Base-by-base conservation (phyloP, 148 eudicot genomes). In the Silene latifolia region DNA sequence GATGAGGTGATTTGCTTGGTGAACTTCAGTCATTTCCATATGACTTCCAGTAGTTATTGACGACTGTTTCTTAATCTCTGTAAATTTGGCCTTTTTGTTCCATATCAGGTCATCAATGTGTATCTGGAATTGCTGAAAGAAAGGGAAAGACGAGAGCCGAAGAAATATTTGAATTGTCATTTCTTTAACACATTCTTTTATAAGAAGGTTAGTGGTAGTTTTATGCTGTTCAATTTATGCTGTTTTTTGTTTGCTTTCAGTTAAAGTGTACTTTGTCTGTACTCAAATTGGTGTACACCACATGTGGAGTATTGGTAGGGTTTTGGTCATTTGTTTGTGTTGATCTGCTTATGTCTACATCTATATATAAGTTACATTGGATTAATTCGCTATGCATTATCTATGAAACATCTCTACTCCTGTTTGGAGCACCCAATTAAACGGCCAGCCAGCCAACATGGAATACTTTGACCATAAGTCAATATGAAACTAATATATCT, bases 121-220 rank as follows among this genome's bases (percentile, higher is more conserved):
- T 95, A 92, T 80, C 84, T 95, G 56, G 97, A 88, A 74, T 80
- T 95, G 73, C 78, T 95, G 82, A 95, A 95, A 83, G 99, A 92
- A 79, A 88, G 99, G 84, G 99, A 95, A 83, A 88, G 76, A 76
- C 89, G 96, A 83, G 98, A 90, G 72, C 98, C 98, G 5, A 59
- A 87, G 73, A 90, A 84, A 82, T 95, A 87, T 73, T 79, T 95
- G 84, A 92, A 86, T 73, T 95, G 99, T 75, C 99, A 95, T 86
- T 95, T 95, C 87, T 92, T 95, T 81, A 95, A 85, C 77, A 95
- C 98, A 13, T 95, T 95, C 83, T 95, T 95, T 73, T 95, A 95
- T 78, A 95, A 92, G 77, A 95, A 89, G 98, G 99, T 95, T 73
- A 44, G 96, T 80, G 13, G 62, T 78, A 70, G 47, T 76, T 70